Conservation (phyloP, 345 rosid genomes). For the thale cress (Arabidopsis thaliana) region DNA sequence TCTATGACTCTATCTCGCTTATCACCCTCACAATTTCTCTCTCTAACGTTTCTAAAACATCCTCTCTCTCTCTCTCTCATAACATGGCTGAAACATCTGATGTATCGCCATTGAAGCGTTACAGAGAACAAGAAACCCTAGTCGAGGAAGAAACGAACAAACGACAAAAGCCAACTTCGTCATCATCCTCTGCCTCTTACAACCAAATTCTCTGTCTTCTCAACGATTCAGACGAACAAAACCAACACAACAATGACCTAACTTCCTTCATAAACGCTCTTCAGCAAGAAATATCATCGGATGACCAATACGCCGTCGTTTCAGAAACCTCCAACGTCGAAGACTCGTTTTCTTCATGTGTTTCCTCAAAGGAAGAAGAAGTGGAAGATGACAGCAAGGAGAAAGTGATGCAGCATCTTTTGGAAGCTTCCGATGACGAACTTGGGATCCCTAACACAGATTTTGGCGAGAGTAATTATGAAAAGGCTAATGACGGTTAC, state of each 20-base stretch:
- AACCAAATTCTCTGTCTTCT: constrained; percentile 66
- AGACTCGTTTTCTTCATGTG: constrained; percentile 28
- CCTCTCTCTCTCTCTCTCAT: not conserved
- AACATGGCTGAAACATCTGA: constrained; percentile 56
- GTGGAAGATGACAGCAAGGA: constrained; percentile 51
- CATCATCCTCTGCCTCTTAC: constrained; percentile 40
- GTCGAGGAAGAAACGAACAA: constrained; percentile 49
- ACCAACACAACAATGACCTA: constrained; percentile 57
- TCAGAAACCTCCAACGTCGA: constrained; percentile 7
- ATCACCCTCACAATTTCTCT: constrained; percentile 38
- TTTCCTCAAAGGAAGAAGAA: constrained; percentile 39
- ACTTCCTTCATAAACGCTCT: constrained; percentile 61
- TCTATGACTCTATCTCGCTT: constrained; percentile 44
- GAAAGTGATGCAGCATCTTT: constrained; percentile 70
- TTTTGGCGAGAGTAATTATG: constrained; percentile 36
- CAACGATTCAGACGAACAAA: constrained; percentile 64
- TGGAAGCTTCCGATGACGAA: constrained; percentile 90
- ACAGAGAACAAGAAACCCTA: constrained; percentile 53
- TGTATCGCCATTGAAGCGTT: constrained; percentile 54
- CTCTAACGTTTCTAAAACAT: constrained; percentile 22
- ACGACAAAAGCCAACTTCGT: constrained; percentile 49
- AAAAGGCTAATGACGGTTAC: constrained; percentile 21
- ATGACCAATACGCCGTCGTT: constrained; percentile 21
- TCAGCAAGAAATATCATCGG: constrained; percentile 61
- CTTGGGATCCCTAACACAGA: constrained; percentile 73